Base-by-base conservation (phyloP, 345 rosid species). In the Noccaea bulbosa region DNA sequence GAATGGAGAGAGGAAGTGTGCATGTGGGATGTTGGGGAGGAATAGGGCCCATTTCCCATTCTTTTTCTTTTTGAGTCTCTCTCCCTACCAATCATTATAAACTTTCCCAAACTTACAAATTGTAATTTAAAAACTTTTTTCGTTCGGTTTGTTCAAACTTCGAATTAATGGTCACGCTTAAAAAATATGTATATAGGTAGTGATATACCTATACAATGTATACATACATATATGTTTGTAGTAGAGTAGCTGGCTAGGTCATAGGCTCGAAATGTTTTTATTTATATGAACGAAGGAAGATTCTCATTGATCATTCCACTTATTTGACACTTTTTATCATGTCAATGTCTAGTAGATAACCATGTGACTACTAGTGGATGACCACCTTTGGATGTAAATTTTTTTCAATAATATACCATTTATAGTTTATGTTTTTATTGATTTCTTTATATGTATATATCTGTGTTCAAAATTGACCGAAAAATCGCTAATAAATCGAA, bases 11-110 rank as follows among this genome's bases (percentile, higher is more conserved):
- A 53, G 27, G 45, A 57, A 49, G 38, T 65, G 66, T 56, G 72
- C 78, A 67, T 66, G 72, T 74, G 78, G 67, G 72, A 74, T 74
- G 77, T 73, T 66, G 78, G 72, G 27, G 24, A 8, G 32, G 8
- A 65, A 65, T 17, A 73, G 71, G 71, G 5, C 67, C 70, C 49
- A 50, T 62, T 24, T 12, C 20, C 41, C 49, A 35, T 45, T 3
- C n/a, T 20, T 58, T 20, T 55, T 49, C 40, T 15, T 34, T 49
- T 60, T 30, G 11, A 47, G 55, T 73, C 62, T 74, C 62, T 74
- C 67, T 74, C 77, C 67, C 62, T 74, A 74, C 72, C 78, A 65
- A 74, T 67, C 68, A 74, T 74, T 66, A 44, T 64, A 54, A 54
- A 65, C 77, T 65, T 72, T 73, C 12, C 60, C 44, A 35, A 38